A percentile compares a stretch with the other conserved stretches of the same genome.
Conservation (phyloP, 768 basidiomycete species). For the Mycena rebaudengoi region DNA sequence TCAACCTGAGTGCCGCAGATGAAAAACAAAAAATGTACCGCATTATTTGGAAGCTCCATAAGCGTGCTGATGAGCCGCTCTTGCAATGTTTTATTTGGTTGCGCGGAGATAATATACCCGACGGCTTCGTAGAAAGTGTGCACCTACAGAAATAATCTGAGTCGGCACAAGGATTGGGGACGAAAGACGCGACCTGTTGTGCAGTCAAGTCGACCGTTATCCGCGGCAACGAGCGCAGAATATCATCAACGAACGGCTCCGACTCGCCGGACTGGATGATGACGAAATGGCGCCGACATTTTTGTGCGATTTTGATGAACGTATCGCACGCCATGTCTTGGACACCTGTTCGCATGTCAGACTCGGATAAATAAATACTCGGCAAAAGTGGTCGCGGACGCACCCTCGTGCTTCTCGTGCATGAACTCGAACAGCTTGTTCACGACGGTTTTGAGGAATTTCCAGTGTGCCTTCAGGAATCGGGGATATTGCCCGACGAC, state of each 20-base stretch:
- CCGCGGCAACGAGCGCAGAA: conserved; percentile 86
- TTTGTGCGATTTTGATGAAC: conserved; percentile 99
- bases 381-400: conserved; percentile 14
- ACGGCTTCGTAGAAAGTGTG: conserved; percentile 99
- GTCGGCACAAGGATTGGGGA: neutral
- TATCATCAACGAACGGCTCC: conserved; percentile 98
- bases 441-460: conserved; percentile 99
- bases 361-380: neutral
- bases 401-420: conserved; percentile 99
- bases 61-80: conserved; percentile 93
- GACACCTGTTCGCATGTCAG: conserved; percentile 66
- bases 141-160: conserved; percentile 50
- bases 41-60: conserved; percentile 97
- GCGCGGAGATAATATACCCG: conserved; percentile 98
- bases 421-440: conserved; percentile 99
- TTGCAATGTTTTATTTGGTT: conserved; percentile 96
- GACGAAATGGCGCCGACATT: conserved; percentile 96
- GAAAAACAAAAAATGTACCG: conserved; percentile 60
- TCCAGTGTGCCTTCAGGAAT: conserved; percentile 99
- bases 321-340: conserved; percentile 99
- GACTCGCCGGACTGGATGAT: conserved; percentile 98
- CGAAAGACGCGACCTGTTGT: conserved; percentile 66
- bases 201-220: conserved; percentile 95
- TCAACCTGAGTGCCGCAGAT: too few species aligned
- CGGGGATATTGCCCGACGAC: conserved; percentile 99